Evolutionary conservation across 495 filamentous ascomycete genomes (phyloP).

Genomic region (Filosporella fistucella): DNA sequence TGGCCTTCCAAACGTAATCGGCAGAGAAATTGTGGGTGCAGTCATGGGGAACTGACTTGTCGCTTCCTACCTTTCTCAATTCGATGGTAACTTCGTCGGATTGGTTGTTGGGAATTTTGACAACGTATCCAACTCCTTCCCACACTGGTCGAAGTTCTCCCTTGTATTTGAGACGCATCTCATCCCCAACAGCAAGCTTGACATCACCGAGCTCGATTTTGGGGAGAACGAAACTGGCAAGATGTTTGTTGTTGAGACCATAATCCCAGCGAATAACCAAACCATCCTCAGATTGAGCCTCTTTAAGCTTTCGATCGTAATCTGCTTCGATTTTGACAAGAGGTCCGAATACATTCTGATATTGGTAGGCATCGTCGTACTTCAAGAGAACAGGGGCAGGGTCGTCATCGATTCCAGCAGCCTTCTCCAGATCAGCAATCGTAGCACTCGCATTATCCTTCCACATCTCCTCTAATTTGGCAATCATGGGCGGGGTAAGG

Average conservation of each 20-base stretch:
- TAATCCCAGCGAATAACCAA: slow-evolving; percentile 93
- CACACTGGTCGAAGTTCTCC: slow-evolving; percentile 91
- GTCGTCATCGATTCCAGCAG: slow-evolving; percentile 89
- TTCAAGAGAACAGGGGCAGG: slow-evolving; percentile 88
- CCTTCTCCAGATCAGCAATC: slow-evolving; percentile 88
- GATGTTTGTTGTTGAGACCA: slow-evolving; percentile 95
- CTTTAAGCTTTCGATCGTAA: slow-evolving; percentile 98
- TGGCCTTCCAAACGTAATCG: slow-evolving; percentile 99
- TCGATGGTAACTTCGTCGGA: slow-evolving; percentile 98
- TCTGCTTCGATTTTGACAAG: slow-evolving; percentile 99
- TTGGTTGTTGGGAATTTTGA: slow-evolving; percentile 99
- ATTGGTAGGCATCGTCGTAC: slow-evolving; percentile 97
- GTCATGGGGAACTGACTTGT: slow-evolving; percentile 94
- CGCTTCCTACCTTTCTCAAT: slow-evolving; percentile 80
- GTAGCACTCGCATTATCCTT: slow-evolving; percentile 92
- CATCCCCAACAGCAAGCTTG: slow-evolving; percentile 95
- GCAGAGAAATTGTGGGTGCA: slow-evolving; percentile 98
- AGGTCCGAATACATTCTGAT: slow-evolving; percentile 98
- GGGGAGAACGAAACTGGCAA: slow-evolving; percentile 92
- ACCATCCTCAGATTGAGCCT: slow-evolving; percentile 94
- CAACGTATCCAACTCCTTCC: slow-evolving; percentile 98
- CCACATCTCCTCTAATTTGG: slow-evolving; percentile 98
- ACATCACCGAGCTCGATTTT: slow-evolving; percentile 98
- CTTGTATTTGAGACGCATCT: slow-evolving; percentile 96
- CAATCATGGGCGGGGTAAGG: slow-evolving; percentile 91